Base-by-base conservation (phyloP, 441 rosid species). In the Geranium incanum region DNA sequence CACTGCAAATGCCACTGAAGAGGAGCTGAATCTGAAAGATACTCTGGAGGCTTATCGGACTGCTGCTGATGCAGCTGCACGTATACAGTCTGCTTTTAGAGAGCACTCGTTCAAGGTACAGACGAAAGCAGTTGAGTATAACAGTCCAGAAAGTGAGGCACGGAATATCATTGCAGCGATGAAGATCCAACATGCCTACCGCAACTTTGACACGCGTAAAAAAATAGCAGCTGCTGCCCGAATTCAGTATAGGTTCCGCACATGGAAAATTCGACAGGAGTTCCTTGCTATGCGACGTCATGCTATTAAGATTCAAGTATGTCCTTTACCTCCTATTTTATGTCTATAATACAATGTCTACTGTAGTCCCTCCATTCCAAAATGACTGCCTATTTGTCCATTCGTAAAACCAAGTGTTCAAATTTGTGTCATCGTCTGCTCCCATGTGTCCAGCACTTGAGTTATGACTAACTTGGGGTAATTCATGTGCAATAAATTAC, bases 171-270 rank as follows among this genome's bases (percentile, higher is more conserved):
- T 95, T 70, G 97, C 98, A 13, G 98, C 98, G 4, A 74, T 95
- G 91, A 92, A 80, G 87, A 92, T 95, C 83, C 99, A 95, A 78
- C 90, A 92, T 68, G 98, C 98, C 15, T 95, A 81, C 48, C 96
- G 96, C 71, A 86, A 87, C 70, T 86, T 39, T 38, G 97, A 87
- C 48, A 71, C 74, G 0, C 84, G 81, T 68, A 95, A 91, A 82
- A 87, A 77, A 80, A 77, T 95, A 85, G 86, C 85, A 66, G 98
- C 98, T 66, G 99, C 95, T 82, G 92, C 72, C 12, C 87, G 78
- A 50, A 95, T 95, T 76, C 99, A 95, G 74, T 77, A 88, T 72
- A 86, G 96, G 84, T 92, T 90, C 76, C 98, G 96, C 52, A 72
- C 89, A 33, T 95, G 98, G 98, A 95, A 87, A 79, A 73, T 83